phyloP scores from a whole-genome alignment of 306 rosid species.

The Datisca glomerata region DNA sequence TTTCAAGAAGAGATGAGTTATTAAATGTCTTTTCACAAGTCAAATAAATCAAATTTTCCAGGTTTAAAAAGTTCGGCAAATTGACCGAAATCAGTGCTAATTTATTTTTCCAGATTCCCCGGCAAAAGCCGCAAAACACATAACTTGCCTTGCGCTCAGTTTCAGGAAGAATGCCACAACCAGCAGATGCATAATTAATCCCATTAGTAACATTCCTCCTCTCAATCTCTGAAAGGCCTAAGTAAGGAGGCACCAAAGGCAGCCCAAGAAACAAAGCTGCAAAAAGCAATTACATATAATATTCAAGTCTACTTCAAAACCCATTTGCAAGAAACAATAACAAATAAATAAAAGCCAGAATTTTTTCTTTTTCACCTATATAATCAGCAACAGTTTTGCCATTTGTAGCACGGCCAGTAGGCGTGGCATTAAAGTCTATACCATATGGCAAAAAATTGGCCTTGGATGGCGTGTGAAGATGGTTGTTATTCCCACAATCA shows the following conservation, averaged over 20 bases:
- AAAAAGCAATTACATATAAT: background rate
- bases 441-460: slow-evolving; percentile 20
- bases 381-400: slow-evolving; percentile 30
- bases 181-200: slow-evolving; percentile 26
- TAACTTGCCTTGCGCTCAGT: slow-evolving; percentile 7
- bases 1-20: no score
- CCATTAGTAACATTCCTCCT: slow-evolving; percentile 15
- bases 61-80: no score
- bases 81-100: no score
- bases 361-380: slow-evolving; percentile 24
- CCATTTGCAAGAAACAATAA: background rate
- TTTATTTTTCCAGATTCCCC: no score
- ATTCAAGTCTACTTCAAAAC: no score
- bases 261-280: slow-evolving; percentile 23
- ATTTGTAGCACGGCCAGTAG: slow-evolving; percentile 26
- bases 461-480: background rate
- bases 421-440: slow-evolving; percentile 18
- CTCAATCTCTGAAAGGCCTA: slow-evolving; percentile 17
- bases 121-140: no score
- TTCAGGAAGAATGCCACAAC: slow-evolving; percentile 20
- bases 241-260: slow-evolving; percentile 24
- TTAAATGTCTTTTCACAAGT: no score
- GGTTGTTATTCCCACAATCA: slow-evolving; percentile 26
- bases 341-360: no score
- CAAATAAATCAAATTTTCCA: no score